These are phyloP conservation scores for Barnettozyma vustinii DNA, from an alignment of 805 yeast genomes.

Conservation along the genomic window DNA sequence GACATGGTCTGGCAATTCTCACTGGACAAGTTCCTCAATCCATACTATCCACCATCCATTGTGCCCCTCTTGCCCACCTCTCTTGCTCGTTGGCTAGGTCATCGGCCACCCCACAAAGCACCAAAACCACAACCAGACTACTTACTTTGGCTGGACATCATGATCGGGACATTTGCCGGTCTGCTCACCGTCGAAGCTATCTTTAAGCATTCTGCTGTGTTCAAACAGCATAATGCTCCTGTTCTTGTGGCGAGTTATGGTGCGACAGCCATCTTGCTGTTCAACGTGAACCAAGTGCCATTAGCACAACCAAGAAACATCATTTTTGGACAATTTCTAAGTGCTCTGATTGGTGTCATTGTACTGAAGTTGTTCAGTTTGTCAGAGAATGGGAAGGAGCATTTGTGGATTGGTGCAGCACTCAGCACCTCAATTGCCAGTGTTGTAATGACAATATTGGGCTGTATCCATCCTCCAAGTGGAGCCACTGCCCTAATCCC, in stretches of 20 bases:
- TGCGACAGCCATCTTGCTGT: constrained; percentile 56
- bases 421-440: constrained; percentile 49
- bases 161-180: constrained; percentile 42
- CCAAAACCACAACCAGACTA: constrained; percentile 27
- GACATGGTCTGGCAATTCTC: constrained; percentile 9
- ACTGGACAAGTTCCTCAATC: constrained; percentile 15
- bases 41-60: constrained; percentile 19
- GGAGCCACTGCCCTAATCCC: constrained; percentile 67
- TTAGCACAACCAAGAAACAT: constrained; percentile 62
- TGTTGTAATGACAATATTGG: constrained; percentile 45
- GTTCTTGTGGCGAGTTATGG: constrained; percentile 53
- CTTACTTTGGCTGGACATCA: constrained; percentile 40
- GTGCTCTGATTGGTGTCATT: constrained; percentile 49
- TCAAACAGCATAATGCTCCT: constrained; percentile 37
- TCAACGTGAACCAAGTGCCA: constrained; percentile 48
- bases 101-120: constrained; percentile 25
- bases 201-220: constrained; percentile 34
- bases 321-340: constrained; percentile 48
- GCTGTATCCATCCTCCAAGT: constrained; percentile 64
- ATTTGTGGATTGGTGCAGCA: constrained; percentile 57
- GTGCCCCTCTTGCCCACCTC: constrained; percentile 31
- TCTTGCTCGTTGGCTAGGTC: constrained; percentile 36
- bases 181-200: constrained; percentile 41
- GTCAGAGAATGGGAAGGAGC: constrained; percentile 35
- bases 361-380: constrained; percentile 49